Evolutionary conservation across 1,284 basidiomycete species (phyloP).

Genomic region (Sanghuangporus weigelae): DNA sequence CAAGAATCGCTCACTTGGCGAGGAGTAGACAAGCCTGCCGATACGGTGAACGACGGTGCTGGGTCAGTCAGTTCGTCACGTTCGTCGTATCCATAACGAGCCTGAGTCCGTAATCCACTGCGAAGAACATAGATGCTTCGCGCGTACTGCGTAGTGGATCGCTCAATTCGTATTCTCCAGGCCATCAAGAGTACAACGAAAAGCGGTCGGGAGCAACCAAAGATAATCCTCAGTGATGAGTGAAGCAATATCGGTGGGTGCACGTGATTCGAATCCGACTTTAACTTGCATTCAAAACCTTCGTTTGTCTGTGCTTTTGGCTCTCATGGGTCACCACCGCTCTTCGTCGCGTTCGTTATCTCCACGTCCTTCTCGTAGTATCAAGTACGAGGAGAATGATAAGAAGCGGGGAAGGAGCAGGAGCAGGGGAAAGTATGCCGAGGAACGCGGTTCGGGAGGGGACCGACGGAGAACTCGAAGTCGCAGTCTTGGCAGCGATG

Average conservation of each 20-base stretch:
- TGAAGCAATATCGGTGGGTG: background rate
- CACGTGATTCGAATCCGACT: background rate
- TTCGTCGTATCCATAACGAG: conserved; percentile 34
- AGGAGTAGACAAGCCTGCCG: conserved; percentile 57
- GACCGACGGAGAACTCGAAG: conserved; percentile 27
- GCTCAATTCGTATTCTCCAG: background rate
- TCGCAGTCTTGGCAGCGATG: conserved; percentile 27
- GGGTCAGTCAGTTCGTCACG: conserved; percentile 27
- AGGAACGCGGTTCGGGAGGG: conserved; percentile 6
- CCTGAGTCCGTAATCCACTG: conserved; percentile 33
- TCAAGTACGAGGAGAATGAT: conserved; percentile 32
- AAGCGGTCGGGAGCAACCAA: background rate
- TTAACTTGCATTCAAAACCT: background rate
- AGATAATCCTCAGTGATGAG: background rate
- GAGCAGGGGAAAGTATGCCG: conserved; percentile 36
- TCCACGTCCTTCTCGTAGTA: conserved; percentile 31
- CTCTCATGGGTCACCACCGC: conserved; percentile 29
- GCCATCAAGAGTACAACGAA: background rate
- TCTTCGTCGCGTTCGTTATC: conserved; percentile 47
- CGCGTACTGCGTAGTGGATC: background rate
- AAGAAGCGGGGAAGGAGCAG: conserved; percentile 35
- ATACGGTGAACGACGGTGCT: conserved; percentile 24
- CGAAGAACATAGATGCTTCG: background rate
- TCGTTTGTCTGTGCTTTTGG: background rate
- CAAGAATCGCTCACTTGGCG: conserved; percentile 47